These are phyloP conservation scores for Pichia sp. DNA, from an alignment of 1,139 yeast genomes.

Conservation along the genomic window DNA sequence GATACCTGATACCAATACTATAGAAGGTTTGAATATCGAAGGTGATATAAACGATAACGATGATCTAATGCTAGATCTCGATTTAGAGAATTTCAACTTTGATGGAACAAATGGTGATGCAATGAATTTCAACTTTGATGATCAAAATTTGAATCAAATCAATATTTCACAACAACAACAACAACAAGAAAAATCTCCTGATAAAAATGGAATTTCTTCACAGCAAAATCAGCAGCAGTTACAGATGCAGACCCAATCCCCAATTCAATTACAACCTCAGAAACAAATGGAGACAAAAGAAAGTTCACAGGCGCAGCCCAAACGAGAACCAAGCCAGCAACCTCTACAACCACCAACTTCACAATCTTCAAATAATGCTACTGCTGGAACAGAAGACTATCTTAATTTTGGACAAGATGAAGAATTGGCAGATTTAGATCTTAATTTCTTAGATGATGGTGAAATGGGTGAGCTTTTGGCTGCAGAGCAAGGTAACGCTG, in stretches of 20 bases:
- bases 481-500: constrained; percentile 1
- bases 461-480: constrained; percentile 11
- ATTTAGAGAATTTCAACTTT: constrained; percentile 27
- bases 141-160: neutral
- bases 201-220: neutral
- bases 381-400: constrained; percentile 5
- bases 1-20: neutral
- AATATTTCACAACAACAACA: neutral
- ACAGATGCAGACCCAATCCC: neutral
- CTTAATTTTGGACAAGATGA: constrained; percentile 14
- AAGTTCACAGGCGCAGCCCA: neutral
- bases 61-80: constrained; percentile 24
- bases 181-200: neutral
- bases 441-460: constrained; percentile 19
- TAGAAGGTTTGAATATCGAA: neutral
- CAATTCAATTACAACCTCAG: neutral
- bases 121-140: constrained; percentile 11
- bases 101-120: constrained; percentile 13
- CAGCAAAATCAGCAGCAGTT: neutral
- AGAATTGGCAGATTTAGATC: constrained; percentile 20
- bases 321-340: constrained; percentile 2
- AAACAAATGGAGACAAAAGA: neutral
- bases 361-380: neutral
- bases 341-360: neutral
- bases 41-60: constrained; percentile 15